A percentile compares a stretch with the other conserved stretches of the same genome.
These are phyloP conservation scores for Malassezia nana DNA, from an alignment of 1,284 basidiomycete genomes.

Conservation along the genomic window DNA sequence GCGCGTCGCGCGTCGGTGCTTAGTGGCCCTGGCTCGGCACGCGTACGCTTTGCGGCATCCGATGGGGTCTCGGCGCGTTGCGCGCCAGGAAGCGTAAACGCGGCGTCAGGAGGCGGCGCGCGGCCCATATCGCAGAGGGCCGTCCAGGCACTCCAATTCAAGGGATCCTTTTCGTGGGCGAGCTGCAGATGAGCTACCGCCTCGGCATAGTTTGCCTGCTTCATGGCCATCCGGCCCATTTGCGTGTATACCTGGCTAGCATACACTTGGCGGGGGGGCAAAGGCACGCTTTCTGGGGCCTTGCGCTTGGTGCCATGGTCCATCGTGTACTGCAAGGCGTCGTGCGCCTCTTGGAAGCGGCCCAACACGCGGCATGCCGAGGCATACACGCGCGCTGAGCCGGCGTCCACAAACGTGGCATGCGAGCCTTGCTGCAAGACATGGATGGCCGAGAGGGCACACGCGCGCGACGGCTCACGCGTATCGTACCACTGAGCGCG, in stretches of 20 bases:
- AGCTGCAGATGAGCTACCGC: conserved; percentile 22
- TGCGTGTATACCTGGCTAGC: conserved; percentile 28
- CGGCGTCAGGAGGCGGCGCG: conserved; percentile 8
- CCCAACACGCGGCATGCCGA: conserved; percentile 30
- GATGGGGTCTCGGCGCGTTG: conserved; percentile 20
- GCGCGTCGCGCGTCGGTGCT: background rate
- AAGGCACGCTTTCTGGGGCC: background rate
- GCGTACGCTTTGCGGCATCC: conserved; percentile 19
- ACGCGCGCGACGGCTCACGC: conserved; percentile 22
- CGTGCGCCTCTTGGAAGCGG: conserved; percentile 27
- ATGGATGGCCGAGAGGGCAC: conserved; percentile 35
- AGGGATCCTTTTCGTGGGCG: conserved; percentile 27
- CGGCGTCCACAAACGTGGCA: conserved; percentile 28
- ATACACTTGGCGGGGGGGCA: conserved; percentile 8
- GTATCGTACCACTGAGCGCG: conserved; percentile 17
- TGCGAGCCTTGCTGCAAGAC: conserved; percentile 32
- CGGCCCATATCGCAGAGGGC: conserved; percentile 33
- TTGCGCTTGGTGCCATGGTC: conserved; percentile 18
- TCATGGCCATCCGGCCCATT: conserved; percentile 24
- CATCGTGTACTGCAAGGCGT: conserved; percentile 23
- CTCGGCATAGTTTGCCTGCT: conserved; percentile 21
- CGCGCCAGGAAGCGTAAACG: conserved; percentile 15
- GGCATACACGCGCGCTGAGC: conserved; percentile 33
- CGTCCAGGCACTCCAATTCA: conserved; percentile 39
- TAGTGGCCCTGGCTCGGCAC: background rate